Evolutionary conservation across 495 filamentous ascomycete species (phyloP), one percentile per base, ranked within the genome.

Genomic region (Tuber brumale): DNA sequence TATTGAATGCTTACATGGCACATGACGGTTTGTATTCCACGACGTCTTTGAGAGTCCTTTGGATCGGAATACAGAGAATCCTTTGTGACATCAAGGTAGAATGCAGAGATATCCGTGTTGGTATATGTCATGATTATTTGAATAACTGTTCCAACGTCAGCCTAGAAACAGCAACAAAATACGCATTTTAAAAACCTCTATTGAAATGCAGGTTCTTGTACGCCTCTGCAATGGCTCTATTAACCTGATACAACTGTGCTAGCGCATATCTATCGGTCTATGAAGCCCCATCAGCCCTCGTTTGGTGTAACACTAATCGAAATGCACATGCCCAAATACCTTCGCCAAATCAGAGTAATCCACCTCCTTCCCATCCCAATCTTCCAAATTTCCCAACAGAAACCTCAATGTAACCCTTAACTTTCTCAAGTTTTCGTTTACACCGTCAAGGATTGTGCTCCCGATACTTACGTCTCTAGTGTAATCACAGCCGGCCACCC

Each of bases 21-120:
- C 31, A 97, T 82, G 14, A 94, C 92, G 18, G 88, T 90, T 80
- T 92, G 91, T 6, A 88, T 88, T 31, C 86, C 83, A 14, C 85
- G 84, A 35, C 90, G 84, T 77, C 86, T 86, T 6, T 76, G 83
- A 72, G 86, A 88, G 72, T 87, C 86, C 66, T 88, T 88, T 74
- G 89, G 88, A 37, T 91, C 91, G 43, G 93, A 93, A 85, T 98
- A 98, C 6, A 97, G 85, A 42, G 92, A 86, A 82, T 99, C 95
- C 84, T 98, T 99, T 82, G 94, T 86, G 0, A 91, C 88, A 83
- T 98, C 95, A 72, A 98, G 89, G 85, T 98, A 98, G 82, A 97
- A 97, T 0, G 95, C 89, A 0, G 94, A 97, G 39, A 99, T 88
- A 77, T 97, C 92, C 31, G 86, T 88, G 75, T 89, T 90, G 76